These are phyloP conservation scores for Xylariaceae sp. DNA, from an alignment of 2,329 filamentous ascomycete genomes.

Conservation along the genomic window DNA sequence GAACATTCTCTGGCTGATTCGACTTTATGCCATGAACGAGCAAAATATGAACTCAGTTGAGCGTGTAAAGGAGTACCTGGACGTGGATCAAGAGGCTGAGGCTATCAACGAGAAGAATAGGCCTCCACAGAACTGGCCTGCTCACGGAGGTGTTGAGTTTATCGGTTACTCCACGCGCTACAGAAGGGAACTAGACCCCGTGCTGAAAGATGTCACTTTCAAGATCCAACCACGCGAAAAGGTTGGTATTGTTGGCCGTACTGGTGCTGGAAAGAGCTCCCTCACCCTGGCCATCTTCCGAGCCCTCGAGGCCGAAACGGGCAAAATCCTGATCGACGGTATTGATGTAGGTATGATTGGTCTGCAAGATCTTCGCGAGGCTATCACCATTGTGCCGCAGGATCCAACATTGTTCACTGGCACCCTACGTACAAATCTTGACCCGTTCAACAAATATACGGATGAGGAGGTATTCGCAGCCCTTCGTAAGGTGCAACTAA, in stretches of 20 bases:
- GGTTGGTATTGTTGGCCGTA: conserved; percentile 92
- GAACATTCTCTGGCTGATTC: conserved; percentile 93
- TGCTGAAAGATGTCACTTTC: conserved; percentile 79
- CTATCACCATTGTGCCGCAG: conserved; percentile 96
- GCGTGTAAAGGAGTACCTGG: conserved; percentile 93
- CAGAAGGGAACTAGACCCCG: conserved; percentile 78
- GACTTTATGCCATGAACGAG: conserved; percentile 90
- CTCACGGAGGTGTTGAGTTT: conserved; percentile 81
- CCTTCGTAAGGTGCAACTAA: conserved; percentile 82
- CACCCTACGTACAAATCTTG: conserved; percentile 86
- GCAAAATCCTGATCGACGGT: conserved; percentile 85
- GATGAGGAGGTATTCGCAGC: conserved; percentile 88
- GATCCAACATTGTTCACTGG: conserved; percentile 93
- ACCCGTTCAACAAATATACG: conserved; percentile 84
- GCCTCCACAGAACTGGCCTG: conserved; percentile 79
- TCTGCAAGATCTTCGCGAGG: conserved; percentile 85
- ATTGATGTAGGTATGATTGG: conserved; percentile 89
- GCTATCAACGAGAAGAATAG: conserved; percentile 73
- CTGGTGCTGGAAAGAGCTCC: conserved; percentile 94
- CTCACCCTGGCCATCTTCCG: conserved; percentile 90
- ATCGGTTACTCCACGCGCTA: conserved; percentile 86
- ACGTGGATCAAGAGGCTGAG: conserved; percentile 88
- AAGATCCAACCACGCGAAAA: conserved; percentile 84
- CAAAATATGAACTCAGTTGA: conserved; percentile 99
- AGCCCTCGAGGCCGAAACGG: conserved; percentile 83